These are phyloP conservation scores for Wallacemonas sp. DNA, from an alignment of 208 protist species.

Conservation along the genomic window DNA sequence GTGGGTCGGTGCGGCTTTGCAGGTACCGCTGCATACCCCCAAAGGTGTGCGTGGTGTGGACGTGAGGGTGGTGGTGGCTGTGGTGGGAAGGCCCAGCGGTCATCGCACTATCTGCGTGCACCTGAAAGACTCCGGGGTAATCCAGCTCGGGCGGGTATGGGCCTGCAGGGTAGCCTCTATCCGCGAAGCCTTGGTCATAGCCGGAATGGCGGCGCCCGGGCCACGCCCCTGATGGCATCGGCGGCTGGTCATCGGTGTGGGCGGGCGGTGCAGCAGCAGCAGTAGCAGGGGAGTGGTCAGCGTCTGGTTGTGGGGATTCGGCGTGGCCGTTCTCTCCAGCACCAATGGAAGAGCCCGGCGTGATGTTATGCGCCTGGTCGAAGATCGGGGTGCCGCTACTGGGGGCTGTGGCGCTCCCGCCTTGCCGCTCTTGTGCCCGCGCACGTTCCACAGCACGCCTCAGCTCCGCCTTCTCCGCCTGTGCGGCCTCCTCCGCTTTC, in stretches of 20 bases:
- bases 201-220: too few species aligned
- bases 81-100: not conserved
- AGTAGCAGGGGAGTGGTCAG: not conserved
- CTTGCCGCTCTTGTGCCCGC: constrained; percentile 1
- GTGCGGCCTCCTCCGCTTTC: constrained; percentile 8
- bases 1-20: not conserved
- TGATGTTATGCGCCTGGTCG: not conserved
- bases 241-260: too few species aligned
- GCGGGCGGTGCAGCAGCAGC: not conserved
- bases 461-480: constrained; percentile 4
- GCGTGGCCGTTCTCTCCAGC: too few species aligned
- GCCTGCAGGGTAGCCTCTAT: not conserved
- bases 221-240: too few species aligned
- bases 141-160: too few species aligned
- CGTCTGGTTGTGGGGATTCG: too few species aligned
- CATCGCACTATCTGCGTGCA: too few species aligned
- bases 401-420: not conserved
- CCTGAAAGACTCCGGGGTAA: too few species aligned
- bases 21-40: constrained; percentile 7
- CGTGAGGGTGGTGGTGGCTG: not conserved
- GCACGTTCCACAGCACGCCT: constrained; percentile 2
- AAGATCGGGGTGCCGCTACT: not conserved
- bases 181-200: too few species aligned
- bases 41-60: constrained; percentile 8
- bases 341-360: not conserved